These are phyloP conservation scores for Saturnispora dispora DNA, from an alignment of 805 yeast genomes.

Conservation along the genomic window DNA sequence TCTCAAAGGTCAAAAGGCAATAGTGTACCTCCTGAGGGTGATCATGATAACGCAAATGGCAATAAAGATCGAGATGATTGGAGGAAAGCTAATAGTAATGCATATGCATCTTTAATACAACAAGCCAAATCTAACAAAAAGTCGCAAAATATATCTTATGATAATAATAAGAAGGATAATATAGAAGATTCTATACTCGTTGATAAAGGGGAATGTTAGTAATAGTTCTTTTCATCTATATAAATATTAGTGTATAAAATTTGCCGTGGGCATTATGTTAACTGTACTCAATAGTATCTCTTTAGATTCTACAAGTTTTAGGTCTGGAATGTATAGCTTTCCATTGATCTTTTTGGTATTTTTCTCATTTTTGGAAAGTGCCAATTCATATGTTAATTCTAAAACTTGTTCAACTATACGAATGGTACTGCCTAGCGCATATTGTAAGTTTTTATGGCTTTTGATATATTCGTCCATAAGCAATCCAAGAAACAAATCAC, in stretches of 20 bases:
- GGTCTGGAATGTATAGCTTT: slow-evolving; percentile 31
- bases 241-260: slow-evolving; percentile 4
- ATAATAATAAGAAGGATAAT: not conserved
- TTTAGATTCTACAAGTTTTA: slow-evolving; percentile 37
- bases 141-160: not conserved
- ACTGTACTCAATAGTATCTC: slow-evolving; percentile 16
- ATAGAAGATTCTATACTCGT: not conserved
- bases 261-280: not conserved
- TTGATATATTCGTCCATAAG: slow-evolving; percentile 41
- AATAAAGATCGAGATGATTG: slow-evolving; percentile 18
- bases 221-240: not conserved
- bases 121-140: slow-evolving; percentile 4
- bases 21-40: slow-evolving; percentile 9
- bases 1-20: slow-evolving; percentile 13
- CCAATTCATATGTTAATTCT: slow-evolving; percentile 29
- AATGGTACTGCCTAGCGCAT: slow-evolving; percentile 33
- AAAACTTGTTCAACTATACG: slow-evolving; percentile 35
- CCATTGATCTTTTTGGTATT: slow-evolving; percentile 10
- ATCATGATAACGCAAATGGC: slow-evolving; percentile 27
- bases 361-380: not conserved
- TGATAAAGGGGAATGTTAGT: not conserved
- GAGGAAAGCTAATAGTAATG: slow-evolving; percentile 10
- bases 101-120: slow-evolving; percentile 9
- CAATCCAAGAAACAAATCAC: slow-evolving; percentile 62
- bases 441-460: slow-evolving; percentile 20